These are phyloP conservation scores for Penicillium egyptiacum DNA, from an alignment of 495 filamentous ascomycete species.

Conservation along the genomic window DNA sequence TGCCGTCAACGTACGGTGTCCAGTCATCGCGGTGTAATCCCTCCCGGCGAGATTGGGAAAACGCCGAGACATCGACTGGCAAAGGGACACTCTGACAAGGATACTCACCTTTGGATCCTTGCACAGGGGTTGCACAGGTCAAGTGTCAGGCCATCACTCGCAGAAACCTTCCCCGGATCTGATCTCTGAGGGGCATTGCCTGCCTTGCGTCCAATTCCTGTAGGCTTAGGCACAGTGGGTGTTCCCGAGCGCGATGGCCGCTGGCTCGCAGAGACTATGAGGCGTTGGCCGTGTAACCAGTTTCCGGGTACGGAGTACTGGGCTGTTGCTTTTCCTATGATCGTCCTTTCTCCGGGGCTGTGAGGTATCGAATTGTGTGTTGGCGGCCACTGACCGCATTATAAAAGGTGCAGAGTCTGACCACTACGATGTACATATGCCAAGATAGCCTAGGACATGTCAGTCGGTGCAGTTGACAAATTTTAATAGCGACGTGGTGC, in stretches of 20 bases:
- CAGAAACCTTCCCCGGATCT: conserved; percentile 26
- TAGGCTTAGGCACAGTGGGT: neutral
- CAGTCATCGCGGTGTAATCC: conserved; percentile 1
- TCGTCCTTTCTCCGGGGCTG: conserved; percentile 9
- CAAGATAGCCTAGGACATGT: neutral
- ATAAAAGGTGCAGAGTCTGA: neutral
- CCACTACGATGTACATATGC: neutral
- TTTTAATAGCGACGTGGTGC: conserved; percentile 1
- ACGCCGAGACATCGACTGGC: conserved; percentile 22
- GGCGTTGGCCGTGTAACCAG: neutral
- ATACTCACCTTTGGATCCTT: conserved; percentile 15
- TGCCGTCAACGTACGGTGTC: neutral
- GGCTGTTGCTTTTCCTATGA: neutral
- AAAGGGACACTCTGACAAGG: conserved; percentile 19
- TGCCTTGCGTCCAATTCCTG: conserved; percentile 16
- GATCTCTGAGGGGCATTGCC: neutral
- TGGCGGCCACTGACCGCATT: conserved; percentile 9
- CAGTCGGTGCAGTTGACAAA: neutral
- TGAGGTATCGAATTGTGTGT: conserved; percentile 9
- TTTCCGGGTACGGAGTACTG: conserved; percentile 5
- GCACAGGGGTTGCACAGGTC: conserved; percentile 23
- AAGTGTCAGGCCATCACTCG: conserved; percentile 26
- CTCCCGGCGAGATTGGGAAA: conserved; percentile 19
- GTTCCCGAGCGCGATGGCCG: conserved; percentile 2
- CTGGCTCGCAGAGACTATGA: neutral